Evolutionary conservation across 306 rosid genomes (phyloP), one percentile per base, ranked within the genome.

Genomic region (Cicer arietinum): DNA sequence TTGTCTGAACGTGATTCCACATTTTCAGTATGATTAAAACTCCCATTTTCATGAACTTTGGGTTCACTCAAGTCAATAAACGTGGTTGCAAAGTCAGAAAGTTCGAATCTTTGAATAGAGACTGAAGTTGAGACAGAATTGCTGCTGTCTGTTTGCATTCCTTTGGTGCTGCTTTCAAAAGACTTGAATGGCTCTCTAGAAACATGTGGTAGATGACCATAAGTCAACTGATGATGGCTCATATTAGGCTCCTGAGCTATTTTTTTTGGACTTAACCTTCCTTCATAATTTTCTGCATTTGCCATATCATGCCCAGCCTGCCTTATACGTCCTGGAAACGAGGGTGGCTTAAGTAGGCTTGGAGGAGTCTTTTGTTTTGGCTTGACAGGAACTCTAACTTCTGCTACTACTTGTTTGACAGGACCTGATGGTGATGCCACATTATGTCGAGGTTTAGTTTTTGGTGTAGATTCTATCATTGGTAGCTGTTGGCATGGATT

Each of bases 321-420:
- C 85, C 81, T 89, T 81, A 67, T 51, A 57, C 80, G 73, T 59
- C 66, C 84, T 11, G 79, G 90, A 82, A 81, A 87, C 54, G 96
- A 61, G 14, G 86, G 72, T 54, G 92, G 90, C 60, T 81, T 81
- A 57, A 80, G 83, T 50, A 80, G 59, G 43, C 67, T 78, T 22
- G 98, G 92, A 48, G 90, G 96, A 43, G 92, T 87, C 82, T 68
- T 85, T 82, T 81, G 94, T 85, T 92, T 85, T 30, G 85, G 73
- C 84, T 82, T 89, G 40, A 87, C 57, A 77, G 86, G 66, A 86
- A 82, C 66, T 79, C 92, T 94, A 74, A 82, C 94, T 51, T 70
- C 84, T 64, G 85, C 97, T 51, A 52, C 83, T 64, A 77, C 73
- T 59, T 82, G 96, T 78, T 91, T 93, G 42, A 69, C 43, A 53